phyloP scores from a whole-genome alignment of 192 early-diverging fungal species.

The Dispira simplex region DNA sequence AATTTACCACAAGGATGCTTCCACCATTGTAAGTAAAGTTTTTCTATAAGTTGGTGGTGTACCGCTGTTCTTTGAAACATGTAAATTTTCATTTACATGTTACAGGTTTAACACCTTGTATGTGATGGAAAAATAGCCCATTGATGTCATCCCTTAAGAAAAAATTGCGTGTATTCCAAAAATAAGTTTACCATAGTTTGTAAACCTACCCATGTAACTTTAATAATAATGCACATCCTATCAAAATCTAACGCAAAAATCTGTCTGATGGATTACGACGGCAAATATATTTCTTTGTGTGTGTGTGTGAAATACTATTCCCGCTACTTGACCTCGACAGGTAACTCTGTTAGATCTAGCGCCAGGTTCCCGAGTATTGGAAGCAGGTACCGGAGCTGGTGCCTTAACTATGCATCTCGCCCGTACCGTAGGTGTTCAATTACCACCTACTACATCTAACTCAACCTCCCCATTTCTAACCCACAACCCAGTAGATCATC shows the following conservation, averaged over 20 bases:
- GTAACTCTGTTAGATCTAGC: background rate
- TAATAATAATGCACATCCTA: background rate
- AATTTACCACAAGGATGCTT: slow-evolving; percentile 1
- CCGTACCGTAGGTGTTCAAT: background rate
- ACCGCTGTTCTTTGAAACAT: background rate
- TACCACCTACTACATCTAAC: no score
- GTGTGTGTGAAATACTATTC: background rate
- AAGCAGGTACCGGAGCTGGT: background rate
- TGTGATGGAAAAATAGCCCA: background rate
- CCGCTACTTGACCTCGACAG: background rate
- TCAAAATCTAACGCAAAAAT: background rate
- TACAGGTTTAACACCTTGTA: background rate
- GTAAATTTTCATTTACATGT: background rate
- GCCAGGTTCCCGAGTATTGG: background rate
- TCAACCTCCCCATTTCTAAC: no score
- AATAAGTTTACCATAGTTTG: background rate
- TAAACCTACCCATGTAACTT: background rate
- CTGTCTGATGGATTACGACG: no score
- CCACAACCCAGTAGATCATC: no score
- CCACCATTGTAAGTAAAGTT: background rate
- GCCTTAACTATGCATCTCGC: slow-evolving; percentile 2
- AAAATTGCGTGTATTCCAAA: no score
- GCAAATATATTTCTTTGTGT: background rate
- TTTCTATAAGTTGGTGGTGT: background rate
- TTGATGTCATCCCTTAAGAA: no score